A percentile compares a stretch with the other conserved stretches of the same genome.
phyloP scores from a whole-genome alignment of 129 eudicot genomes.

The Oenanthe sinensis region DNA sequence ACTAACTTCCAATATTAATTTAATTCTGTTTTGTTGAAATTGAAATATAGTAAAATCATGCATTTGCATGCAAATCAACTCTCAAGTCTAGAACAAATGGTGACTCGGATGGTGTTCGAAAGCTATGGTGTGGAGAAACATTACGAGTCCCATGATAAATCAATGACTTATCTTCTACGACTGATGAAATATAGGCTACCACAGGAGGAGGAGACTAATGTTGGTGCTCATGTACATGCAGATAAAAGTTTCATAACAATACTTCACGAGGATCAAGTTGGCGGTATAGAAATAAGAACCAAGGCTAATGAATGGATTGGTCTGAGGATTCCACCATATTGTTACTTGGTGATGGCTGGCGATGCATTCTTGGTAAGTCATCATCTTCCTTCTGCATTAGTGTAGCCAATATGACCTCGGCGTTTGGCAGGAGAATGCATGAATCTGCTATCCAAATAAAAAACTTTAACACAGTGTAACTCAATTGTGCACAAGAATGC shows the following conservation, averaged over 20 bases:
- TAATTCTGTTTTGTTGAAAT: not conserved
- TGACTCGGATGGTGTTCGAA: slow-evolving; percentile 46
- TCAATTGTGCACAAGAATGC: no score
- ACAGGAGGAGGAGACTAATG: slow-evolving; percentile 16
- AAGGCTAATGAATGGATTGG: slow-evolving; percentile 36
- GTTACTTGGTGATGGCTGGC: slow-evolving; percentile 50
- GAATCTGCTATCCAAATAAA: not conserved
- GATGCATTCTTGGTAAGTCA: slow-evolving; percentile 36
- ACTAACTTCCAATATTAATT: not conserved
- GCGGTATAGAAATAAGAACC: slow-evolving; percentile 39
- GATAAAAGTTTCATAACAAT: slow-evolving; percentile 43
- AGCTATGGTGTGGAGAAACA: slow-evolving; percentile 40
- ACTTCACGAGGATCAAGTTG: slow-evolving; percentile 38
- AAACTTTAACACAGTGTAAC: no score
- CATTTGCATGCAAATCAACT: slow-evolving; percentile 22
- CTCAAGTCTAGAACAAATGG: slow-evolving; percentile 30
- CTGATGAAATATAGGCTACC: slow-evolving; percentile 39
- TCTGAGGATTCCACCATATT: slow-evolving; percentile 25
- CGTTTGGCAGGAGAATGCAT: no score
- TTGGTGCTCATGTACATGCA: slow-evolving; percentile 48
- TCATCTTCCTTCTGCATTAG: not conserved
- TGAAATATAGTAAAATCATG: slow-evolving; percentile 21
- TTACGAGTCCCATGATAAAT: slow-evolving; percentile 20
- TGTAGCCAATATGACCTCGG: no score
- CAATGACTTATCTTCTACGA: slow-evolving; percentile 39